Evolutionary conservation across 2,329 filamentous ascomycete genomes (phyloP), one percentile per base, ranked within the genome.

Genomic region (Paraconiothyrium brasiliense): DNA sequence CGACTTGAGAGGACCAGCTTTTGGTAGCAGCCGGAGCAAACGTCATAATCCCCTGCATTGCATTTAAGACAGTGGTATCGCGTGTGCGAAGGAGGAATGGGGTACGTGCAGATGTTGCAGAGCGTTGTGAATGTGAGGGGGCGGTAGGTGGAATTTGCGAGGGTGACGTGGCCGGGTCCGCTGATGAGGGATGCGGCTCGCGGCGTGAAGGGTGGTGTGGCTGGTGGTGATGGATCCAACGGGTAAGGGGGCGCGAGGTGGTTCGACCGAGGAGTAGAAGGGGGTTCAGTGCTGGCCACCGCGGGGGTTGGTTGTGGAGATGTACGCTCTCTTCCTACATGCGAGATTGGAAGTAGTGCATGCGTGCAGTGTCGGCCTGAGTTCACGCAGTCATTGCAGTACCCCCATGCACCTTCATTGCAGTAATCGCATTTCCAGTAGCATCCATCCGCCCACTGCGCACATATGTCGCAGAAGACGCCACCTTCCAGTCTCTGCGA

Each of bases 331-430:
- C 65, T 73, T 50, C 61, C 67, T 61, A 86, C 83, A 67, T 93
- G 90, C 0, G 89, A 87, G 48, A 97, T 82, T 0, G 94, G 92
- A 0, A 97, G 82, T 0, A 98, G 83, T 7, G 91, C 85, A 73
- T 98, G 94, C 0, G 89, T 91, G 78, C 94, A 98, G 62, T 89
- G 91, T 62, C 85, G 85, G 16, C 92, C 93, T 76, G 90, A 89
- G 61, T 94, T 94, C 34, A 97, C 92, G 67, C 94, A 98, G 62
- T 85, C 82, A 70, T 94, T 93, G 79, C 94, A 98, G 75, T 92
- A 97, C 0, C 94, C 94, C 94, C 94, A 98, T 73, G 96, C 94
- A 5, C 93, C 94, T 64, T 95, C 89, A 70, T 97, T 97, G 80
- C 94, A 98, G 30, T 85, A 77, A 61, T 91, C 88, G 76, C 94